phyloP scores from a whole-genome alignment of 345 rosid species.

The Populus deltoides region DNA sequence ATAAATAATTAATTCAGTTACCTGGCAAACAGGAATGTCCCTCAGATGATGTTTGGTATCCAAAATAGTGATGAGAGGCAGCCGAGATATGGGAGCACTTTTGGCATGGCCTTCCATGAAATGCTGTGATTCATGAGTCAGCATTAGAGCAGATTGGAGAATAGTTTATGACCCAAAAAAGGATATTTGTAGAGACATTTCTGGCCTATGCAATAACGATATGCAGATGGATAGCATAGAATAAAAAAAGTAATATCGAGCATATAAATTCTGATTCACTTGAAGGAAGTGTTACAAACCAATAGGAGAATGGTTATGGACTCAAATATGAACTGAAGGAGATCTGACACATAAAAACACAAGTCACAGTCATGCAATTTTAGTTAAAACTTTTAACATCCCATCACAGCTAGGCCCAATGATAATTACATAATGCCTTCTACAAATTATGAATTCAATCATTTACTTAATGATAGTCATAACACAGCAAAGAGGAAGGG shows the following conservation, averaged over 20 bases:
- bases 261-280: neutral
- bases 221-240: neutral
- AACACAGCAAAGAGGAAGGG: neutral
- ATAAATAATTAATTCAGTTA: conserved; percentile 22
- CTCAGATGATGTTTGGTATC: conserved; percentile 71
- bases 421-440: neutral
- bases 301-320: neutral
- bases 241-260: neutral
- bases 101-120: conserved; percentile 98
- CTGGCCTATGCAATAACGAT: neutral
- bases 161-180: neutral
- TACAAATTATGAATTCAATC: neutral
- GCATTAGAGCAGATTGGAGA: neutral
- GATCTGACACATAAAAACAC: neutral
- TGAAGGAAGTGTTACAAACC: neutral
- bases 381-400: neutral
- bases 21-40: conserved; percentile 92
- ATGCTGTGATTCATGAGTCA: conserved; percentile 49
- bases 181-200: neutral
- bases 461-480: no score
- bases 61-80: conserved; percentile 74
- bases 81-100: conserved; percentile 84
- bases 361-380: neutral
- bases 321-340: neutral
- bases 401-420: neutral